Percentiles rank a stretch among this genome's conserved stretches.
Conservation (phyloP, 1,284 basidiomycete species). For the Porodaedalea pini region DNA sequence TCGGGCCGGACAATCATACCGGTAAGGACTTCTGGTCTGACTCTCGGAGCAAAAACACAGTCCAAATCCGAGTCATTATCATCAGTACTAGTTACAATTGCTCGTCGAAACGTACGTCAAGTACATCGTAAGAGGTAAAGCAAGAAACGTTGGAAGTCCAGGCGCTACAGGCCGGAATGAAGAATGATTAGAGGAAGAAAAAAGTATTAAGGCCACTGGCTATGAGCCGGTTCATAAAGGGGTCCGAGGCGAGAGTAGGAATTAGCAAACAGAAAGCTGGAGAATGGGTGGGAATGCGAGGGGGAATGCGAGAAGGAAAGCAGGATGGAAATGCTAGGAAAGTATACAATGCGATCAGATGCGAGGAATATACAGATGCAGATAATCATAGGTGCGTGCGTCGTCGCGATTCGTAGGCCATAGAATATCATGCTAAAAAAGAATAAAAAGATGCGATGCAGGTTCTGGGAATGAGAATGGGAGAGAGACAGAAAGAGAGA, state of each 20-base stretch:
- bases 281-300: not conserved
- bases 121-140: not conserved
- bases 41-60: too few species aligned
- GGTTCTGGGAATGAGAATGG: not conserved
- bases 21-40: too few species aligned
- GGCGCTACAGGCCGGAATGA: not conserved
- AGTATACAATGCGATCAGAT: not conserved
- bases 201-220: not conserved
- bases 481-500: not conserved
- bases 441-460: not conserved
- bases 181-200: not conserved
- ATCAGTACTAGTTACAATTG: too few species aligned
- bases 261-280: not conserved
- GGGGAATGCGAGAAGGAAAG: not conserved
- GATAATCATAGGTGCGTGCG: constrained; percentile 2
- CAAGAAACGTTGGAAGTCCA: not conserved
- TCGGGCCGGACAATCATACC: too few species aligned
- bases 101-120: not conserved
- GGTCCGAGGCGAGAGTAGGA: not conserved
- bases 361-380: not conserved
- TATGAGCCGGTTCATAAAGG: not conserved
- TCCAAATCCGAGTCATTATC: too few species aligned
- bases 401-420: not conserved
- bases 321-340: not conserved
- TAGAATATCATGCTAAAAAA: not conserved